Evolutionary conservation across 306 rosid genomes (phyloP).

Genomic region (Styphnolobium japonicum): DNA sequence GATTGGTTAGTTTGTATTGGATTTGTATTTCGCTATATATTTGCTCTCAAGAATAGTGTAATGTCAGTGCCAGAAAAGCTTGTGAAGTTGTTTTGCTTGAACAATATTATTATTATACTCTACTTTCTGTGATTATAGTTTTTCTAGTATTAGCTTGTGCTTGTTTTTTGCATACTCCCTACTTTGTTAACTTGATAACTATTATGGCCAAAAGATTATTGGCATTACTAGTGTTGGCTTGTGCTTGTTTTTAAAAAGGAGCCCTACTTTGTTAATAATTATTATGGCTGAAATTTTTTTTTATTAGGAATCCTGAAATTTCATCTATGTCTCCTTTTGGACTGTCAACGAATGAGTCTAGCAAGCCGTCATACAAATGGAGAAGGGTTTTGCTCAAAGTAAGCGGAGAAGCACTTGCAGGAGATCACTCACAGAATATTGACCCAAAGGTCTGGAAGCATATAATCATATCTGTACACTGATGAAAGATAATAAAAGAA

Average conservation of each 20-base stretch:
- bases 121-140: background rate
- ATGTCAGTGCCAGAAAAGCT: background rate
- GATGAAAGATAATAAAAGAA: background rate
- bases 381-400: constrained; percentile 95
- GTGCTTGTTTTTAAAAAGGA: background rate
- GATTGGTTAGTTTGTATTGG: background rate
- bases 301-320: constrained; percentile 47
- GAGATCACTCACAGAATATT: constrained; percentile 78
- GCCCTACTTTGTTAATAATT: background rate
- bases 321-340: constrained; percentile 53
- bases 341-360: constrained; percentile 55
- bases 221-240: background rate
- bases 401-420: constrained; percentile 95
- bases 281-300: background rate
- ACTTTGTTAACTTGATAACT: no score
- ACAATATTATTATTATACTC: background rate
- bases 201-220: no score
- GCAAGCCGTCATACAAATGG: constrained; percentile 65
- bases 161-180: no score
- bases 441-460: constrained; percentile 76
- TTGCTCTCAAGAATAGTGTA: background rate
- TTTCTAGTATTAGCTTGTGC: no score
- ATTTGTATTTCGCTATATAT: background rate
- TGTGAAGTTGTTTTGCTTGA: background rate
- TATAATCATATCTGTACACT: background rate